These are phyloP conservation scores for Larix sibirica DNA, from an alignment of 83 land plant genomes.

Conservation along the genomic window DNA sequence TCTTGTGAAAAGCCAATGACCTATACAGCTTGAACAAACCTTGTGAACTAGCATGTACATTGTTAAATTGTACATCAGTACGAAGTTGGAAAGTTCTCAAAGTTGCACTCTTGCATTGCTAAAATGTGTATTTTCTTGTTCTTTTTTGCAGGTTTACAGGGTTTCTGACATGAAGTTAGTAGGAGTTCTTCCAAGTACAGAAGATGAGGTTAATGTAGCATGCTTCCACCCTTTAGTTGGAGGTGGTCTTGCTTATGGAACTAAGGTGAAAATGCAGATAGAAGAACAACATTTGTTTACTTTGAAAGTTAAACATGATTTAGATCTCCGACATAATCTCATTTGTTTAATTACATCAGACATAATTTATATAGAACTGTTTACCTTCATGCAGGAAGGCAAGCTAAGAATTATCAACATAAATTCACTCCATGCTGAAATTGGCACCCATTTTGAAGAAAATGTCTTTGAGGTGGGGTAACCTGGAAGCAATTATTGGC, in stretches of 20 bases:
- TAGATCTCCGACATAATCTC: background rate
- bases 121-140: background rate
- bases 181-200: constrained; percentile 93
- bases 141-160: constrained; percentile 75
- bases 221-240: constrained; percentile 95
- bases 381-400: constrained; percentile 61
- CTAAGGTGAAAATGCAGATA: constrained; percentile 60
- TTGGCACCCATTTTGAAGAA: constrained; percentile 32
- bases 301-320: background rate
- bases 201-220: constrained; percentile 99
- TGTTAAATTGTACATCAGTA: no score
- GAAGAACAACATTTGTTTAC: background rate
- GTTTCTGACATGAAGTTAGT: constrained; percentile 95
- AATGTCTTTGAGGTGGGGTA: constrained; percentile 50
- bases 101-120: background rate
- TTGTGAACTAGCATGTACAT: no score
- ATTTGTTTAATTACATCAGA: background rate
- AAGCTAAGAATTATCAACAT: constrained; percentile 67
- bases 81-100: background rate
- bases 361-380: background rate
- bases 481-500: background rate
- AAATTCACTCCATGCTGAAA: constrained; percentile 31
- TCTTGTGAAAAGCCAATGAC: no score
- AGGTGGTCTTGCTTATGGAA: constrained; percentile 96
- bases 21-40: no score